Evolutionary conservation across 768 basidiomycete species (phyloP), one percentile per base, ranked within the genome.

Genomic region (Auriculariales sp.): DNA sequence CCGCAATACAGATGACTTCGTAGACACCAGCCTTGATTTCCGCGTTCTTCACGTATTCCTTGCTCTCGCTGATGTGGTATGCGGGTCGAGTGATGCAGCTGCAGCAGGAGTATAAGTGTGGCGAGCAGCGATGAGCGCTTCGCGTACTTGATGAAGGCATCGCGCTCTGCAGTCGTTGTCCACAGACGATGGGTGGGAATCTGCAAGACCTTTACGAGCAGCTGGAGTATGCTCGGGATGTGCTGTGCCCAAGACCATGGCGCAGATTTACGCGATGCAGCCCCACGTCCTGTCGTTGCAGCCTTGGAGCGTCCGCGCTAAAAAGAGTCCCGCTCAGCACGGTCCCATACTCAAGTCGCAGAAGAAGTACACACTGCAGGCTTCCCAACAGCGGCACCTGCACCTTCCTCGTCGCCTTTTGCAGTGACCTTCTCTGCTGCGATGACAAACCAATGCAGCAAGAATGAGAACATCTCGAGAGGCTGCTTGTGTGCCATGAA

Each of bases 401-500:
- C 52, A 49, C 58, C 62, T 35, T 72, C 69, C 11, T 73, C 74
- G 4, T 68, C 69, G 35, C 68, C 74, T 11, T 70, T 59, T 4
- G 67, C 67, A 36, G 82, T 83, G 52, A 83, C 77, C 55, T 82
- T 84, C 64, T 94, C 91, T 1, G 81, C 83, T 0, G 80, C 80
- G 10, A 69, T 66, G 14, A 88, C 84, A 60, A 93, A 93, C 92
- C 92, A 97, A 53, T 81, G 73, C n/a, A 95, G 65, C 24, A 97
- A 68, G 61, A 98, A 97, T 5, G 83, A 85, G 62, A 89, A 97
- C 71, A 86, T 81, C 62, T 98, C 95, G 52, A 99, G 70, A 0
- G 89, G 78, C 3, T 61, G 55, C 61, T 82, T 86, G 63, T 91
- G 90, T 12, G 68, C 58, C 54, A 73, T 63, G 57, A 75, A 71